Percentiles rank a stretch among this genome's conserved stretches.
Conservation (phyloP, 208 protist species). For the Eutreptiella sp. region DNA sequence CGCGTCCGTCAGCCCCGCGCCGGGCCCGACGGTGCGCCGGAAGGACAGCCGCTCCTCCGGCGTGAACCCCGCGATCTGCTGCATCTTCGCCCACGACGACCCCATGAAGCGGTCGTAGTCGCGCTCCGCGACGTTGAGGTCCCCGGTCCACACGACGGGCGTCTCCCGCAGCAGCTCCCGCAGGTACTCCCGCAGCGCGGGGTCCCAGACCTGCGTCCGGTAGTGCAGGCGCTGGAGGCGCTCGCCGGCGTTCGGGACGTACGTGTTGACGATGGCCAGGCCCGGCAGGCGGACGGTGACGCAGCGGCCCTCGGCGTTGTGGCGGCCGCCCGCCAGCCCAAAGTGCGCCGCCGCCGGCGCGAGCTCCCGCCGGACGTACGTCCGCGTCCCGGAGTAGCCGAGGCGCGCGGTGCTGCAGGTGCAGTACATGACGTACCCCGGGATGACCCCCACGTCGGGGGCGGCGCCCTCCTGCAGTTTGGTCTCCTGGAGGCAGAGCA, state of each 20-base stretch:
- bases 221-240: constrained; percentile 71
- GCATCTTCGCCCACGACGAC: constrained; percentile 71
- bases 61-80: constrained; percentile 80
- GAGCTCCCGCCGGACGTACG: constrained; percentile 48
- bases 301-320: constrained; percentile 73
- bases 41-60: constrained; percentile 75
- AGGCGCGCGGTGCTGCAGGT: constrained; percentile 63
- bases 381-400: constrained; percentile 76
- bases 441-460: constrained; percentile 42
- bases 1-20: constrained; percentile 56
- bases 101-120: constrained; percentile 80
- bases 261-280: constrained; percentile 76
- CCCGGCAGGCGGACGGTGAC: constrained; percentile 49
- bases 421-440: constrained; percentile 63
- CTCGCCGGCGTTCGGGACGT: constrained; percentile 86
- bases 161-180: constrained; percentile 7
- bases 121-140: constrained; percentile 86
- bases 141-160: constrained; percentile 83
- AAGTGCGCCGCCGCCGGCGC: not conserved
- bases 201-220: constrained; percentile 67
- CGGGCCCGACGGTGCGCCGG: constrained; percentile 44
- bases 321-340: constrained; percentile 10
- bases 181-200: constrained; percentile 43
- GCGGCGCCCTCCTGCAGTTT: constrained; percentile 67
- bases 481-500: constrained; percentile 84